Evolutionary conservation across 192 early-diverging fungal species (phyloP).

Genomic region (Backusella morwellensis): DNA sequence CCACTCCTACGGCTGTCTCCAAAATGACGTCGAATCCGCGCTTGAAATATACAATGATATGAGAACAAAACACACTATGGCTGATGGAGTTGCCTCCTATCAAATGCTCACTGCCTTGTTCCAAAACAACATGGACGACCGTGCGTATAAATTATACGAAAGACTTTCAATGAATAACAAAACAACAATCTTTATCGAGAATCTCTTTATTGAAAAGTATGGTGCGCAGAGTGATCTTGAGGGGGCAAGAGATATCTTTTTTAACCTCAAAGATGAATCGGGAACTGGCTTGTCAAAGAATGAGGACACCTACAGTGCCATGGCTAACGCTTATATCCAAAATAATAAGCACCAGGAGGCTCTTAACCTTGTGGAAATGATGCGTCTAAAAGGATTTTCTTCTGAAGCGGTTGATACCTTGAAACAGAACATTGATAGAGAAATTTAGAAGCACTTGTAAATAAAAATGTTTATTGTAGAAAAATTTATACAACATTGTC

Average conservation of each 20-base stretch:
- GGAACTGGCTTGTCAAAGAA: constrained; percentile 37
- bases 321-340: constrained; percentile 49
- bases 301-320: constrained; percentile 56
- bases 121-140: constrained; percentile 32
- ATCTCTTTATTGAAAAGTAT: constrained; percentile 52
- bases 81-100: constrained; percentile 48
- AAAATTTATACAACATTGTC: not conserved
- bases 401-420: constrained; percentile 22
- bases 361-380: constrained; percentile 15
- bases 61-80: constrained; percentile 26
- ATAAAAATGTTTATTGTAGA: not conserved
- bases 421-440: not conserved
- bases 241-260: constrained; percentile 42
- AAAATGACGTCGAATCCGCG: constrained; percentile 46
- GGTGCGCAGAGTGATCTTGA: constrained; percentile 38
- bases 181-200: constrained; percentile 55
- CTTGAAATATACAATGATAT: constrained; percentile 43
- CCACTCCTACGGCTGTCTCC: constrained; percentile 51
- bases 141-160: constrained; percentile 45
- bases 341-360: constrained; percentile 40
- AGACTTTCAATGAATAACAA: constrained; percentile 36
- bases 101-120: constrained; percentile 50
- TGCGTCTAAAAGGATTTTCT: constrained; percentile 31
- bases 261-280: constrained; percentile 40
- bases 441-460: not conserved